Evolutionary conservation across 352 stramenopile genomes (phyloP).

Genomic region (Globisporangium paddicum): DNA sequence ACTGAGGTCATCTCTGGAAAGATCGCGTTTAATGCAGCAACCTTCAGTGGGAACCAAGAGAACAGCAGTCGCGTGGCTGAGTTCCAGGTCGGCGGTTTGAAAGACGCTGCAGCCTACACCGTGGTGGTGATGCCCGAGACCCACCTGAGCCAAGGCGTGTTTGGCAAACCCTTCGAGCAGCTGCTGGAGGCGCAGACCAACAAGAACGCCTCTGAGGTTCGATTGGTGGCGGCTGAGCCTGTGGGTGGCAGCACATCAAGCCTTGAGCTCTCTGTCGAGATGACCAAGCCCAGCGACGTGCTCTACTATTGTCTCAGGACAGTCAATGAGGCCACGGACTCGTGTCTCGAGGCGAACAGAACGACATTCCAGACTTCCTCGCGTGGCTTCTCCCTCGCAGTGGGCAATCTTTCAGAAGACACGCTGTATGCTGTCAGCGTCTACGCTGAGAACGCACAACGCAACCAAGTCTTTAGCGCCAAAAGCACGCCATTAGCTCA

Average conservation of each 20-base stretch:
- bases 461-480: conserved; percentile 49
- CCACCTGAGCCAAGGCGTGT: conserved; percentile 51
- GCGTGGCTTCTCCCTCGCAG: conserved; percentile 28
- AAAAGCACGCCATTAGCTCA: conserved; percentile 2
- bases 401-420: conserved; percentile 57
- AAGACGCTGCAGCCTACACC: conserved; percentile 42
- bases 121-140: conserved; percentile 67
- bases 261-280: conserved; percentile 38
- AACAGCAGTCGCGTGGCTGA: conserved; percentile 1
- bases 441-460: conserved; percentile 49
- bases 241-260: conserved; percentile 30
- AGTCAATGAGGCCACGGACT: neutral
- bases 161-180: conserved; percentile 34
- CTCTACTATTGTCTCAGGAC: conserved; percentile 37
- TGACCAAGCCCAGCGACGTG: conserved; percentile 55
- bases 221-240: conserved; percentile 22
- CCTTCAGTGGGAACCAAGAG: neutral
- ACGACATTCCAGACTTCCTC: conserved; percentile 21
- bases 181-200: conserved; percentile 56
- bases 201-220: conserved; percentile 55
- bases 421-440: conserved; percentile 35
- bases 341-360: conserved; percentile 25
- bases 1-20: conserved; percentile 10
- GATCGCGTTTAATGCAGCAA: conserved; percentile 1
- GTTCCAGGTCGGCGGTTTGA: conserved; percentile 38